Evolutionary conservation across 2,329 filamentous ascomycete species (phyloP).

Genomic region (Phialophora tarda): DNA sequence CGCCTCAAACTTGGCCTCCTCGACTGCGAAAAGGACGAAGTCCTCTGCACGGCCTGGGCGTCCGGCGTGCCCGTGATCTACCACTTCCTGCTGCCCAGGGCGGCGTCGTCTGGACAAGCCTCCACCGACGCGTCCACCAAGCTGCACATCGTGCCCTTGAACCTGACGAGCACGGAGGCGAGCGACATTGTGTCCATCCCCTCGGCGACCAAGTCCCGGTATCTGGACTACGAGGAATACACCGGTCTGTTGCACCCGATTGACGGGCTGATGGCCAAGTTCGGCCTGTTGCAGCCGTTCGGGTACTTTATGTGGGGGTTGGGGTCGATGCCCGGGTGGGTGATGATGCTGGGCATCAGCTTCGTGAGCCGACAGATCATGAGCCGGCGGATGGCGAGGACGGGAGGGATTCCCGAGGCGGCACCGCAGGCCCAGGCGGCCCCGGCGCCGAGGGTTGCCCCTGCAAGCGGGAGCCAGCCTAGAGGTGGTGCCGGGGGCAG

Average conservation of each 20-base stretch:
- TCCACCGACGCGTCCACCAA: slow-evolving; percentile 54
- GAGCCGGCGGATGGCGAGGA: slow-evolving; percentile 41
- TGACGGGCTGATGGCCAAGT: slow-evolving; percentile 61
- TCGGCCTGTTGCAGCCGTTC: slow-evolving; percentile 58
- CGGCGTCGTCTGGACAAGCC: neutral
- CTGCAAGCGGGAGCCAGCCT: slow-evolving; percentile 23
- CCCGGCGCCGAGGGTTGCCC: slow-evolving; percentile 20
- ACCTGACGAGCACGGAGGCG: slow-evolving; percentile 63
- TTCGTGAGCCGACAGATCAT: slow-evolving; percentile 67
- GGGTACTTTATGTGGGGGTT: slow-evolving; percentile 64
- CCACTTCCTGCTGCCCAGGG: slow-evolving; percentile 62
- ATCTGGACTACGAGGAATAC: slow-evolving; percentile 58
- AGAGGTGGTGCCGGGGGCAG: slow-evolving; percentile 24
- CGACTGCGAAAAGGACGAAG: slow-evolving; percentile 63
- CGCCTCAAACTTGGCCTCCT: slow-evolving; percentile 63
- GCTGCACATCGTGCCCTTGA: slow-evolving; percentile 61
- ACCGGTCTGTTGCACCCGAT: slow-evolving; percentile 67
- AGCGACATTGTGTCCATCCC: slow-evolving; percentile 63
- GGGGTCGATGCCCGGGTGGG: slow-evolving; percentile 65
- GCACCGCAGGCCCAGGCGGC: slow-evolving; percentile 22
- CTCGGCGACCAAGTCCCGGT: slow-evolving; percentile 47
- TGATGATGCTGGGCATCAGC: slow-evolving; percentile 68
- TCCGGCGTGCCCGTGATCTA: slow-evolving; percentile 62
- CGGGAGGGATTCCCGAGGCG: slow-evolving; percentile 3
- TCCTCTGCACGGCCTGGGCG: slow-evolving; percentile 67